Base-by-base conservation (phyloP, 495 filamentous ascomycete genomes). In the Lophiostoma macrostomum region DNA sequence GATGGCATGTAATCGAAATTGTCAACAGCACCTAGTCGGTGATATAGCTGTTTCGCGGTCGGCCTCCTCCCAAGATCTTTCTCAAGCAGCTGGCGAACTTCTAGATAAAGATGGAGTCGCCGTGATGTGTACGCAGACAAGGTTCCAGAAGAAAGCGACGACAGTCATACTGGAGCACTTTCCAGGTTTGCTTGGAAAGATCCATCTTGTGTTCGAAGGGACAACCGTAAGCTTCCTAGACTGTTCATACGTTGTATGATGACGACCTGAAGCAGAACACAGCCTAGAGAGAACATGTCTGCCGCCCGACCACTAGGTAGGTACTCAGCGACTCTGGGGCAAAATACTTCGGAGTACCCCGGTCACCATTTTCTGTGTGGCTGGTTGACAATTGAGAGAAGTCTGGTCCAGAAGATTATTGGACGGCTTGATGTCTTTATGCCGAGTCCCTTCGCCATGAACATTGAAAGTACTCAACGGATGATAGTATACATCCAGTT, bases 351-450 rank as follows among this genome's bases (percentile, higher is more conserved):
- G 54, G 48, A 10, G 59, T 58, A 6, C 59, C 59, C 8, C 53
- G 53, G 30, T 62, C 58, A 13, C 55, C 41, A 31, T 51, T 50
- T 14, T 63, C 56, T 19, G 55, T 63, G 5, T 50, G 38, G 31
- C 60, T 63, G 2, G 28, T 20, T 3, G 50, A 50, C 5, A 55
- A 47, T n/a, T 35, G 3, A n/a, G 60, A 63, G 27, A 63, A 63
- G 24, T 63, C 60, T 1, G 60, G 55, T 18, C 55, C 50, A 12
- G 40, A 5, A 63, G 44, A n/a, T 59, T 46, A 29, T 62, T 57
- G 18, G 51, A 50, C 23, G 59, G 59, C 28, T 63, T 63, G 3
- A 63, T 43, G 30, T 63, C 59, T 28, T 63, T 63, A 39, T 63
- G 59, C 0, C 56, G 43, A 14, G 56, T 48, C 1, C 29, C 37